phyloP scores from a whole-genome alignment of 768 basidiomycete species.

The Mycena latifolia region DNA sequence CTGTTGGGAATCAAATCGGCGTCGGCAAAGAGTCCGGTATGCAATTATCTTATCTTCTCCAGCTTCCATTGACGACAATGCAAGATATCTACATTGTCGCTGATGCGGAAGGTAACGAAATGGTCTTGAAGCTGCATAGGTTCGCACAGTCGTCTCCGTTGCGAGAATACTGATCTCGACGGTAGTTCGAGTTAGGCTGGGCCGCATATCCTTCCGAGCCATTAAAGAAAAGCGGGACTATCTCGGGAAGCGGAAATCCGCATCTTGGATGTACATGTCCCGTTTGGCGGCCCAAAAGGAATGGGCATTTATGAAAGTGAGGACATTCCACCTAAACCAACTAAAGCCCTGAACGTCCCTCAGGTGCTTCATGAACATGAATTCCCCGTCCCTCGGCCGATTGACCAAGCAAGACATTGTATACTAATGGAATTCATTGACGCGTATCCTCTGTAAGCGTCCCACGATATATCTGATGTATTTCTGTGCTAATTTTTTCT shows the following conservation, averaged over 20 bases:
- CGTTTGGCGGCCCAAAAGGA: conserved; percentile 97
- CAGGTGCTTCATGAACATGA: conserved; percentile 92
- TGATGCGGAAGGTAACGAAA: conserved; percentile 83
- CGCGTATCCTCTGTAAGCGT: conserved; percentile 88
- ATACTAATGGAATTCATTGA: conserved; percentile 97
- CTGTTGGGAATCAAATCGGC: conserved; percentile 97
- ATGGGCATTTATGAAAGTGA: conserved; percentile 98
- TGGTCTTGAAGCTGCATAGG: conserved; percentile 96
- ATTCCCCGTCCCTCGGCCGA: conserved; percentile 93
- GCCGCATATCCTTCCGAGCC: conserved; percentile 96
- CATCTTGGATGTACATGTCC: conserved; percentile 99
- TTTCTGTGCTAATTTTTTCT: conserved; percentile 23
- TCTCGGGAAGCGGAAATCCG: conserved; percentile 93
- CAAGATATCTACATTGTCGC: conserved; percentile 93
- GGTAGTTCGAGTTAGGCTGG: conserved; percentile 68
- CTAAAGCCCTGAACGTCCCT: not conserved
- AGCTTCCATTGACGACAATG: not conserved
- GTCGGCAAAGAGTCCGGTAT: conserved; percentile 97
- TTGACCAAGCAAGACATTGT: conserved; percentile 96
- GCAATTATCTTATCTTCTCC: conserved; percentile 36
- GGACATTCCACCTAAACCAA: conserved; percentile 6
- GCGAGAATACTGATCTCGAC: conserved; percentile 11
- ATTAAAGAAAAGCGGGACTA: conserved; percentile 98
- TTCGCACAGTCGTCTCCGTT: conserved; percentile 45
- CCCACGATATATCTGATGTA: conserved; percentile 4